Evolutionary conservation across 257 asterid species (phyloP).

Genomic region (Parsonsia alboflavescens): DNA sequence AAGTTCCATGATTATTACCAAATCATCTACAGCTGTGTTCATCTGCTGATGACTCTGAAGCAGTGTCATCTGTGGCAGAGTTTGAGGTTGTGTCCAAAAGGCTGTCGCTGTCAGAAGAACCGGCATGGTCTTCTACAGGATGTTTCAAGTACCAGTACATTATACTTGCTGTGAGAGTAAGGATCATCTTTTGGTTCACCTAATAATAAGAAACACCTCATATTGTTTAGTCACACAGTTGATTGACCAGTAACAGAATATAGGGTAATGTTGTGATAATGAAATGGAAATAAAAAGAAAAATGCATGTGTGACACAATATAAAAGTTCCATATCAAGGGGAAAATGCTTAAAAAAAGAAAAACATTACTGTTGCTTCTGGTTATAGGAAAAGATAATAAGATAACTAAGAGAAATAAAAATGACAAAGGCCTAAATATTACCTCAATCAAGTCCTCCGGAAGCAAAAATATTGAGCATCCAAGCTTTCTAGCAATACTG

Average conservation of each 20-base stretch:
- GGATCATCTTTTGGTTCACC: slow-evolving; percentile 53
- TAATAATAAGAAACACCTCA: slow-evolving; percentile 10
- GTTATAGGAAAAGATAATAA: background rate
- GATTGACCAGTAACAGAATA: background rate
- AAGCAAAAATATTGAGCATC: slow-evolving; percentile 90
- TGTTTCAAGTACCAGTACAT: slow-evolving; percentile 50
- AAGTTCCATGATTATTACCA: slow-evolving; percentile 30
- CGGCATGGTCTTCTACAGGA: slow-evolving; percentile 30
- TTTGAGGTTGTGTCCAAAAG: slow-evolving; percentile 34
- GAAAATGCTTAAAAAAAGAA: background rate
- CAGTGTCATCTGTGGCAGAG: slow-evolving; percentile 56
- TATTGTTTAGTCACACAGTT: background rate
- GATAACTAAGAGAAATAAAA: slow-evolving; percentile 2
- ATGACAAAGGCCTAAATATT: background rate
- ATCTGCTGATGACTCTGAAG: slow-evolving; percentile 82
- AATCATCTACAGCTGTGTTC: slow-evolving; percentile 47
- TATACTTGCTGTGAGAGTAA: slow-evolving; percentile 43
- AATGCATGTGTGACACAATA: background rate
- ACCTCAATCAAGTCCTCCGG: slow-evolving; percentile 96
- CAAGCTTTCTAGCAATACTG: slow-evolving; percentile 96
- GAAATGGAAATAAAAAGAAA: background rate
- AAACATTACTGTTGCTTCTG: slow-evolving; percentile 5
- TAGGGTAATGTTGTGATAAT: background rate
- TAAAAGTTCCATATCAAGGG: background rate
- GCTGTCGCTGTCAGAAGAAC: slow-evolving; percentile 38